Evolutionary conservation across 2,329 filamentous ascomycete genomes (phyloP).

Genomic region (Polychaeton citri): DNA sequence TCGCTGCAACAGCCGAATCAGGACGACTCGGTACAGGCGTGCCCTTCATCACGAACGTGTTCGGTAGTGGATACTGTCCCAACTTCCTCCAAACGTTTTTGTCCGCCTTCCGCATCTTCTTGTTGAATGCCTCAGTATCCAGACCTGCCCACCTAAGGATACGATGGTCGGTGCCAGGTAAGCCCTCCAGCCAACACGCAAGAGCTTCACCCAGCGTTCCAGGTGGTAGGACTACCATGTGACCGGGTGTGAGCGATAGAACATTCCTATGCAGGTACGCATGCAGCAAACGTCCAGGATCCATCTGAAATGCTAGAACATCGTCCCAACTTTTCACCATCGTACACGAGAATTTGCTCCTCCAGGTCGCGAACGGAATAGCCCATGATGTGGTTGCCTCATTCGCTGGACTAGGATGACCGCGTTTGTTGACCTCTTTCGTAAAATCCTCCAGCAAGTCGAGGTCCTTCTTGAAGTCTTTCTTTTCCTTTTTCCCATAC

Average conservation of each 20-base stretch:
- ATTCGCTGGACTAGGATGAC: slow-evolving; percentile 4
- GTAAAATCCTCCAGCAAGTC: slow-evolving; percentile 4
- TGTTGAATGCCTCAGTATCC: slow-evolving; percentile 6
- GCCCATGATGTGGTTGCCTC: slow-evolving; percentile 4
- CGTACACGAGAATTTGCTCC: slow-evolving; percentile 3
- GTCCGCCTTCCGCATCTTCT: slow-evolving; percentile 4
- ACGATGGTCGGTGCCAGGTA: slow-evolving; percentile 6
- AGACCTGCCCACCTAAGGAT: slow-evolving; percentile 7
- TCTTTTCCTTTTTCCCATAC: slow-evolving; percentile 4
- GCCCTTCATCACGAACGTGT: slow-evolving; percentile 5
- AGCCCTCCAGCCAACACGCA: slow-evolving; percentile 7
- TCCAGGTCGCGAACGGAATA: slow-evolving; percentile 7
- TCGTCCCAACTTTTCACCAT: not conserved
- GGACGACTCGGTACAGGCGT: not conserved
- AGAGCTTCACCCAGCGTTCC: slow-evolving; percentile 5
- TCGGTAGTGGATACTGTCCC: slow-evolving; percentile 7
- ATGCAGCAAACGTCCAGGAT: slow-evolving; percentile 7
- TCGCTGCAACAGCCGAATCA: not conserved
- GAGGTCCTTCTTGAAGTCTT: slow-evolving; percentile 5
- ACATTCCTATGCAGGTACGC: slow-evolving; percentile 7
- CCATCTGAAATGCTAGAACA: slow-evolving; percentile 5
- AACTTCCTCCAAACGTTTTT: slow-evolving; percentile 7
- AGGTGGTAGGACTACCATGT: slow-evolving; percentile 6
- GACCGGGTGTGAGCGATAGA: slow-evolving; percentile 5
- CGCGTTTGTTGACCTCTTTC: slow-evolving; percentile 6